phyloP scores from a whole-genome alignment of 2,329 filamentous ascomycete genomes.

The Calonectria multiphialidica region DNA sequence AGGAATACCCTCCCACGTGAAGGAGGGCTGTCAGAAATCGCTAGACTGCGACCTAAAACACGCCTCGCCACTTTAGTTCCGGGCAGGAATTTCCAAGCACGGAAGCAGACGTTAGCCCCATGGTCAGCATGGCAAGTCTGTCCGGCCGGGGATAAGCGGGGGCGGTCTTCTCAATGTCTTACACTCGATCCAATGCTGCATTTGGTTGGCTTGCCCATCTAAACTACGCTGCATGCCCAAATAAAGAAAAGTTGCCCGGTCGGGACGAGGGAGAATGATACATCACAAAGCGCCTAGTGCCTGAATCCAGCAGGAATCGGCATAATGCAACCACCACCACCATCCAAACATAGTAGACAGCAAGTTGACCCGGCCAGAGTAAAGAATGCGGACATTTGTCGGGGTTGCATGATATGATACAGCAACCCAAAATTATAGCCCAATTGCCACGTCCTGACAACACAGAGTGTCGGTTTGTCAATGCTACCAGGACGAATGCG shows the following conservation, averaged over 20 bases:
- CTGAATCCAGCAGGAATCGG: background rate
- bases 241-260: constrained; percentile 22
- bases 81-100: constrained; percentile 20
- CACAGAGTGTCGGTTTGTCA: background rate
- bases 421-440: background rate
- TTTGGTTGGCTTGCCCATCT: constrained; percentile 13
- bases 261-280: constrained; percentile 5
- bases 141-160: constrained; percentile 21
- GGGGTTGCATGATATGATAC: background rate
- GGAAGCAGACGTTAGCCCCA: constrained; percentile 10
- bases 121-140: constrained; percentile 33
- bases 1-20: constrained; percentile 11
- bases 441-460: background rate
- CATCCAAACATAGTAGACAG: background rate
- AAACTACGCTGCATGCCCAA: constrained; percentile 4
- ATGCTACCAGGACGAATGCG: background rate
- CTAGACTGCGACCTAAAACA: background rate
- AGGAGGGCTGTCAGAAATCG: constrained; percentile 2
- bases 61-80: constrained; percentile 18
- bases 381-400: background rate
- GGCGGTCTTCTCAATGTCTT: background rate
- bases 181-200: background rate
- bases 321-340: background rate
- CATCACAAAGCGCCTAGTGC: constrained; percentile 7
- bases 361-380: background rate